Percentiles rank a stretch among this genome's conserved stretches.
These are phyloP conservation scores for Beta vulgaris DNA, from an alignment of 148 eudicot species.

Conservation along the genomic window DNA sequence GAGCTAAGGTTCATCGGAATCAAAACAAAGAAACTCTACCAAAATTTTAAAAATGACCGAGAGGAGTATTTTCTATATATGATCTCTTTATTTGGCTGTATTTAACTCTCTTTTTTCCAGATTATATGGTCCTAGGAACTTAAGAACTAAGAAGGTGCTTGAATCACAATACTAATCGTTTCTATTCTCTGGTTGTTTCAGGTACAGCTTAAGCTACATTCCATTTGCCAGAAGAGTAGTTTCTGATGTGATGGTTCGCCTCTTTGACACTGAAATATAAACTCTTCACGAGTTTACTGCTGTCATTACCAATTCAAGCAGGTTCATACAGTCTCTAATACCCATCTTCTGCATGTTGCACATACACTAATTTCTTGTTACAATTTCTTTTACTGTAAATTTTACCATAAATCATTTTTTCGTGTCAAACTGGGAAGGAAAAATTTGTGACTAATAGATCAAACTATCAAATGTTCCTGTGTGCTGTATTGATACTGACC, in stretches of 20 bases:
- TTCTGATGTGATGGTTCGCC: slow-evolving; percentile 62
- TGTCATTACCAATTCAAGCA: background rate
- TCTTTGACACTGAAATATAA: slow-evolving; percentile 80
- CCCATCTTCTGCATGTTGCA: background rate
- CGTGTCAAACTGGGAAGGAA: background rate
- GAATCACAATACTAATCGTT: background rate
- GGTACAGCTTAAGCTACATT: slow-evolving; percentile 94
- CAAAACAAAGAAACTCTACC: background rate
- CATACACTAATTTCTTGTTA: background rate
- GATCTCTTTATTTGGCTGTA: background rate
- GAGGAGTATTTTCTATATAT: background rate
- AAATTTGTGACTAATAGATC: background rate
- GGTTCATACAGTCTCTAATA: background rate
- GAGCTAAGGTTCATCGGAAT: too few species aligned
- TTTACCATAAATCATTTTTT: background rate
- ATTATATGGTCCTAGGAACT: background rate
- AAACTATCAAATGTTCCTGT: background rate
- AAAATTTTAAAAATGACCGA: background rate
- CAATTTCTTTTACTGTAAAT: background rate
- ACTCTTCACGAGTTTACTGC: background rate
- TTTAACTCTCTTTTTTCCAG: background rate
- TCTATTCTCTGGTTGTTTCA: slow-evolving; percentile 33
- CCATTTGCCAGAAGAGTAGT: slow-evolving; percentile 77
- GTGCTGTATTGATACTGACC: slow-evolving; percentile 15
- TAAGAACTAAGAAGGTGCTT: background rate